Base-by-base conservation (phyloP, 306 rosid genomes). In the Cucurbita moschata region DNA sequence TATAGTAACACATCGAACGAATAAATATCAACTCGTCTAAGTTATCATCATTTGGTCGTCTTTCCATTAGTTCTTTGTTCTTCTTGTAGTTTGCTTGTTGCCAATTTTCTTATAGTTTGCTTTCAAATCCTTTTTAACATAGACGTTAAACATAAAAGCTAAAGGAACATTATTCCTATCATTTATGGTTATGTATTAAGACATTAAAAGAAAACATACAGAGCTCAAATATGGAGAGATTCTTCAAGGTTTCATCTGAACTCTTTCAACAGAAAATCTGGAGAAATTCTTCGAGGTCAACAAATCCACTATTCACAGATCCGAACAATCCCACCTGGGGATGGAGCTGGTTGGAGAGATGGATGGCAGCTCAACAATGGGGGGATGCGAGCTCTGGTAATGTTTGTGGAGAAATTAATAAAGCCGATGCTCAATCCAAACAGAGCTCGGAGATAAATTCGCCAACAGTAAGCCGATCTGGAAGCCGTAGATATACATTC, bases 271-370 rank as follows among this genome's bases (percentile, higher is more conserved):
- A 94, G 98, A 85, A 86, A 94, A 86, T 76, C 69, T 77, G 81
- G 89, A 90, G 89, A 90, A 90, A 84, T 75, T 77, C 92, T 19
- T 76, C 89, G 5, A 86, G 81, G 78, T 86, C 89, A 73, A 40
- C 83, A 64, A 90, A 84, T 81, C 96, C 97, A 56, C 81, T 94
- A 90, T 94, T 94, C 84, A 89, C 86, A 90, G 98, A 94, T 83
- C 96, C 96, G 77, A 85, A 88, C 60, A 89, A 90, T 84, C 98
- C 95, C 42, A 71, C 86, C 49, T 94, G 98, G 98, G 98, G 98
- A 1, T 94, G 98, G 98, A 90, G 97, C 85, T 90, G 98, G 98
- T 80, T 94, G 77, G 98, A 93, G 79, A 81, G 98, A 75, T 93
- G 98, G 97, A 90, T 83, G 94, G 97, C 98, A 52, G 94, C 95